Conservation (phyloP, 2,329 filamentous ascomycete species). For the Acephala macrosclerotiorum region DNA sequence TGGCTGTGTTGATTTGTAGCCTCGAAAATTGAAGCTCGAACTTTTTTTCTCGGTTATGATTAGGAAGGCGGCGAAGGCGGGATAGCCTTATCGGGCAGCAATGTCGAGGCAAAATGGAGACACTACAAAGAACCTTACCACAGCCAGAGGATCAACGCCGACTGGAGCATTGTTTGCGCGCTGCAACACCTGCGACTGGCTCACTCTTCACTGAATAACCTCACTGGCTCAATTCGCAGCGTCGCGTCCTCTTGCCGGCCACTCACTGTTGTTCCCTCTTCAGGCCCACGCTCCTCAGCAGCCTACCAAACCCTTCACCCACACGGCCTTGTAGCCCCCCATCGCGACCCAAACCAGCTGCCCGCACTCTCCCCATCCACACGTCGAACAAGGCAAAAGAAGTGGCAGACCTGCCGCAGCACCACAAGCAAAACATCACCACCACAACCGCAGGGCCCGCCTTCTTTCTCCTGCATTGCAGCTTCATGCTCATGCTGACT, state of each 20-base stretch:
- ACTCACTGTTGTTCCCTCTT: too few relatives aligned
- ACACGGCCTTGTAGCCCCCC: too few relatives aligned
- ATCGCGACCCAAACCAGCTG: not conserved
- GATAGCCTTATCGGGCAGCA: conserved; percentile 12
- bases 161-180: too few relatives aligned
- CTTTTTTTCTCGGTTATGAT: conserved; percentile 32
- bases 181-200: not conserved
- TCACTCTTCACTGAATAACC: not conserved
- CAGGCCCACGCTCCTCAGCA: too few relatives aligned
- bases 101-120: conserved; percentile 2
- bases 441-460: conserved; percentile 3
- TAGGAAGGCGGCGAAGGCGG: conserved; percentile 9
- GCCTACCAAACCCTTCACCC: too few relatives aligned
- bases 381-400: conserved; percentile 1
- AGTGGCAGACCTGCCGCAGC: conserved; percentile 8
- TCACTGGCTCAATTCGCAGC: too few relatives aligned
- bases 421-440: conserved; percentile 9
- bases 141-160: not conserved
- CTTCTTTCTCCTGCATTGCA: conserved; percentile 6
- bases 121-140: not conserved
- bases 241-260: too few relatives aligned
- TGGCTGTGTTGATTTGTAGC: not conserved
- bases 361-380: conserved; percentile 3
- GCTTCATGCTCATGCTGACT: not conserved
- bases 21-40: conserved; percentile 15